Conservation (phyloP, 202 grass and related monocot species). For the Saccharum hybrid region DNA sequence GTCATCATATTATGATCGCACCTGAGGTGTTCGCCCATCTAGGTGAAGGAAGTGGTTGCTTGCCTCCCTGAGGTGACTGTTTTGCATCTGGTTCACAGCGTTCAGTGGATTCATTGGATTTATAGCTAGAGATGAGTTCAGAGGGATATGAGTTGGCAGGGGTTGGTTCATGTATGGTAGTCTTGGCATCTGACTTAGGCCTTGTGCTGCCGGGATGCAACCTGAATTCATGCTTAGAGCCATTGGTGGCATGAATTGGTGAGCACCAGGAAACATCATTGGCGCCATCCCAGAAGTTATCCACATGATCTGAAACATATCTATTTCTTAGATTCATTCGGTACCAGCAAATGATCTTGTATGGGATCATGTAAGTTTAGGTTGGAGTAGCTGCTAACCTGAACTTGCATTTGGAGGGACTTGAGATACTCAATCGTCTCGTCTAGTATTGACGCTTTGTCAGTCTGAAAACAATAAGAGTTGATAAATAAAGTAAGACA, state of each 20-base stretch:
- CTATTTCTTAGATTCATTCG: constrained; percentile 26
- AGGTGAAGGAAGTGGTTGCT: constrained; percentile 49
- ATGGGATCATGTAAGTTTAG: constrained; percentile 19
- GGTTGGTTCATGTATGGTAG: constrained; percentile 61
- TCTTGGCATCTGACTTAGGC: constrained; percentile 67
- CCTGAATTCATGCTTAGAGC: constrained; percentile 61
- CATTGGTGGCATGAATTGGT: constrained; percentile 75
- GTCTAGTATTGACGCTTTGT: constrained; percentile 94
- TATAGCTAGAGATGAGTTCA: constrained; percentile 54
- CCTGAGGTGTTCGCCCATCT: constrained; percentile 54
- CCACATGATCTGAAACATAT: constrained; percentile 81
- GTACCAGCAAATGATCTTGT: constrained; percentile 9
- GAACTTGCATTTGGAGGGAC: constrained; percentile 94
- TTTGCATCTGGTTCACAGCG: constrained; percentile 68
- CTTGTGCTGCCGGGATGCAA: constrained; percentile 56
- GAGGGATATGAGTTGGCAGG: constrained; percentile 62
- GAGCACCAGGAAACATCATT: constrained; percentile 76
- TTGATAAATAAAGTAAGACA: background rate
- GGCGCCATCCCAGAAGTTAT: constrained; percentile 80
- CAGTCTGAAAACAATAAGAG: constrained; percentile 54
- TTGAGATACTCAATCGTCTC: constrained; percentile 95
- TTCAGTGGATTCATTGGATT: constrained; percentile 59
- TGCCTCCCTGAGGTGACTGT: constrained; percentile 53
- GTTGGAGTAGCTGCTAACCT: constrained; percentile 50
- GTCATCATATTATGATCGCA: constrained; percentile 32